These are phyloP conservation scores for Baorangia bicolor DNA, from an alignment of 768 basidiomycete species.

Conservation along the genomic window DNA sequence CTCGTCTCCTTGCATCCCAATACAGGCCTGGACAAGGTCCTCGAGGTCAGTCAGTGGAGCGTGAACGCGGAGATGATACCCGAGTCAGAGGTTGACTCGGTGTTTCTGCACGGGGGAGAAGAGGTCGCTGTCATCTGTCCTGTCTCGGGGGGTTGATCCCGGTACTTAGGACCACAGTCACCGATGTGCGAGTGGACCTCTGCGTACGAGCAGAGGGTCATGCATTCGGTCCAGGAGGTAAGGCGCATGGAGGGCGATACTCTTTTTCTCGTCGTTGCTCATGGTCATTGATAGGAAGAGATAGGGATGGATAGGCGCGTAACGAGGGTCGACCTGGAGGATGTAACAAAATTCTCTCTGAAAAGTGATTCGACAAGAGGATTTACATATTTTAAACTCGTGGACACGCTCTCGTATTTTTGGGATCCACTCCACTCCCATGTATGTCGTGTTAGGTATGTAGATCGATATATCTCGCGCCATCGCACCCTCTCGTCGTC, in stretches of 20 bases:
- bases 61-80: constrained; percentile 81
- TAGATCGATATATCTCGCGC: neutral
- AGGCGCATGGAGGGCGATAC: neutral
- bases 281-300: neutral
- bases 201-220: neutral
- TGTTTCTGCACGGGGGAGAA: constrained; percentile 64
- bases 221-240: neutral
- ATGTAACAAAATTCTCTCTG: neutral
- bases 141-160: constrained; percentile 68
- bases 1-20: constrained; percentile 57
- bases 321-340: neutral
- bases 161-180: neutral
- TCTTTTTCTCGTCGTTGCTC: neutral
- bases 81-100: constrained; percentile 38
- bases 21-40: constrained; percentile 48
- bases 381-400: neutral
- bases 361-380: neutral
- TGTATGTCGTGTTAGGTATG: neutral
- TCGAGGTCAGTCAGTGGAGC: constrained; percentile 70
- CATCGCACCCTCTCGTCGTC: neutral
- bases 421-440: neutral
- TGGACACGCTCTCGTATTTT: neutral
- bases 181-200: too few species aligned
- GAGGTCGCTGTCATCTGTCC: constrained; percentile 80
- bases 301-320: neutral